A percentile compares a stretch with the other conserved stretches of the same genome.
Conservation (phyloP, 257 asterid genomes). For the Eustoma russellianum region DNA sequence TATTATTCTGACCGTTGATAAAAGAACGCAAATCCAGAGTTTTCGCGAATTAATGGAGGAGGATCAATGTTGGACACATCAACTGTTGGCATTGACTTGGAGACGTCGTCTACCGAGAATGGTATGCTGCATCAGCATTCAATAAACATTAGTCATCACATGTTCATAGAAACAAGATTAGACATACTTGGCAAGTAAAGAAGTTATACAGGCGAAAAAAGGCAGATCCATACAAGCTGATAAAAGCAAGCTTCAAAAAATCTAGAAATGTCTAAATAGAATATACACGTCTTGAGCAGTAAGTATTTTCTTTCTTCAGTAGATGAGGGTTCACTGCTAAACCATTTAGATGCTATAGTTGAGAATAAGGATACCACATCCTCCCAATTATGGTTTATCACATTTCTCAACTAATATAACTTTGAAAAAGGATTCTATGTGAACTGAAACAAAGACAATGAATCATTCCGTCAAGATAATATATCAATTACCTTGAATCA, state of each 20-base stretch:
- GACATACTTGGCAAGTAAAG: no score
- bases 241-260: neutral
- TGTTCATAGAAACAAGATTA: neutral
- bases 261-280: no score
- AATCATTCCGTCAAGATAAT: neutral
- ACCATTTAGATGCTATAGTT: no score
- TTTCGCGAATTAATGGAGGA: constrained; percentile 89
- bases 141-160: constrained; percentile 5
- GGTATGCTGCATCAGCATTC: constrained; percentile 69
- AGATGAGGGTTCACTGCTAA: no score
- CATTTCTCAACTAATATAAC: neutral
- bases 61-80: constrained; percentile 79
- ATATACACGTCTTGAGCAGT: no score
- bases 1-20: constrained; percentile 60
- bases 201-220: no score
- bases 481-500: constrained; percentile 57
- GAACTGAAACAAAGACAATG: neutral
- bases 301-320: neutral
- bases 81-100: constrained; percentile 74
- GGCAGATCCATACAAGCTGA: neutral
- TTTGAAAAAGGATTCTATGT: neutral
- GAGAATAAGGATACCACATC: no score
- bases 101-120: constrained; percentile 90
- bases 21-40: constrained; percentile 77
- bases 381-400: neutral